Evolutionary conservation across 805 yeast species (phyloP), one percentile per base, ranked within the genome.

Genomic region (Peterozyma toletana): DNA sequence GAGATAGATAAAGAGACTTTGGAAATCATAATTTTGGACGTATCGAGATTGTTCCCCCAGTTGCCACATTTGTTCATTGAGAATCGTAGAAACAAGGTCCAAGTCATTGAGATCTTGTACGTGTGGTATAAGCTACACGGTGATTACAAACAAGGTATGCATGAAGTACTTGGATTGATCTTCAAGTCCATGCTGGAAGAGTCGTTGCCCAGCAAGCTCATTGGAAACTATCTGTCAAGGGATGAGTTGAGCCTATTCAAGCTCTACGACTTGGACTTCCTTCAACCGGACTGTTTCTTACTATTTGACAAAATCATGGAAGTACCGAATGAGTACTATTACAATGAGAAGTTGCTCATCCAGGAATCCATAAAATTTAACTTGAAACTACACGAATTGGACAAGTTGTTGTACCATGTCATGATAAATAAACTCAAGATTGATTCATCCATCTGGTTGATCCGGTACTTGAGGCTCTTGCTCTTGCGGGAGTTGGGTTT

Each of bases 381-480:
- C 47, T 55, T 65, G 18, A 62, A 66, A 44, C 55, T 77, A 35
- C 75, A 75, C 65, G 68, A 73, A 47, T 66, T 71, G 3, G 82
- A 77, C 53, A 74, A 70, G 48, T 57, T 71, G 35, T 67, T 71
- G 30, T 75, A 73, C 50, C 70, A 71, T 52, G 65, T 65, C 41
- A 55, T 75, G 39, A 60, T 67, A 33, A 68, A 66, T 37, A 73
- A 70, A 51, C 55, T 75, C 30, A 66, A 65, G 45, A 54, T 76
- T 5, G 80, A 76, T 47, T 66, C 77, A 2, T 74, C 75, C 42
- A 62, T 77, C 37, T 77, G 81, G 81, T 61, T 75, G 21, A 70
- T 77, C n/a, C 53, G 82, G 37, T 77, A 70, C 56, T 65, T 71
- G 29, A 56, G 80, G 21, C 57, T 77, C 33, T 48, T 75, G 3